Percentiles rank a stretch among this genome's conserved stretches.
phyloP scores from a whole-genome alignment of 169 alveolate genomes.

The Sarcocystis neurona region DNA sequence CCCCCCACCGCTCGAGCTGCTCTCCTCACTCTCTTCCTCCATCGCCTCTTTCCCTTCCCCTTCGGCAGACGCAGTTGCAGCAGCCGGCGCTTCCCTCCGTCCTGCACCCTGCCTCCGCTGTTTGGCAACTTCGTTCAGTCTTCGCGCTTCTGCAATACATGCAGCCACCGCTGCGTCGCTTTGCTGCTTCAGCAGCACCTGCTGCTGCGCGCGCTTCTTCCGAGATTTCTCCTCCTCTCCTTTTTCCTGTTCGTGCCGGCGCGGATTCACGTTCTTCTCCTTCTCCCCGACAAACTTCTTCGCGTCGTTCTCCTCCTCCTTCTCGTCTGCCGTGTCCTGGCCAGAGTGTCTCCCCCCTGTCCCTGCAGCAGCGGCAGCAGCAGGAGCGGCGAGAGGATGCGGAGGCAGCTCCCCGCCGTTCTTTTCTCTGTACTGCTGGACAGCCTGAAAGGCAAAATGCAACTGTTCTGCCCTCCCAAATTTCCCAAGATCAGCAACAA shows the following conservation, averaged over 20 bases:
- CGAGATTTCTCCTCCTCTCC: not conserved
- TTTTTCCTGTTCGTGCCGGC: not conserved
- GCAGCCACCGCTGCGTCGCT: conserved; percentile 8
- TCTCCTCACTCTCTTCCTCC: not conserved
- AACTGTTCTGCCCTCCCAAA: conserved; percentile 96
- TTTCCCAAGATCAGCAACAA: conserved; percentile 92
- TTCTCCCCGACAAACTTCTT: no score
- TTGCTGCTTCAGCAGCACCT: no score
- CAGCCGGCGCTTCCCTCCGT: not conserved
- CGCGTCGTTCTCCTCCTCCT: not conserved
- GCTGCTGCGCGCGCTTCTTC: not conserved
- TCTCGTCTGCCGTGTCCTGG: not conserved
- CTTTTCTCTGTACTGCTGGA: not conserved
- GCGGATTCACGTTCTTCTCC: no score
- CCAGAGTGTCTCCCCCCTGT: not conserved
- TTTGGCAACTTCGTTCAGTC: conserved; percentile 17
- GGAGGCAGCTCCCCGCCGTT: not conserved
- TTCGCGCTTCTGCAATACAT: conserved; percentile 5
- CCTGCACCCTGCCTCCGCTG: not conserved
- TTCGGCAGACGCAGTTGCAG: not conserved
- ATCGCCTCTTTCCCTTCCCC: conserved; percentile 6
- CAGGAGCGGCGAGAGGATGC: conserved; percentile 18
- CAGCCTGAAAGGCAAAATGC: conserved; percentile 88
- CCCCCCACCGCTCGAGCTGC: no score
- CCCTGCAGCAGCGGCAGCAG: not conserved